Conservation (phyloP, 805 yeast species). For the Ogataea philodendri region DNA sequence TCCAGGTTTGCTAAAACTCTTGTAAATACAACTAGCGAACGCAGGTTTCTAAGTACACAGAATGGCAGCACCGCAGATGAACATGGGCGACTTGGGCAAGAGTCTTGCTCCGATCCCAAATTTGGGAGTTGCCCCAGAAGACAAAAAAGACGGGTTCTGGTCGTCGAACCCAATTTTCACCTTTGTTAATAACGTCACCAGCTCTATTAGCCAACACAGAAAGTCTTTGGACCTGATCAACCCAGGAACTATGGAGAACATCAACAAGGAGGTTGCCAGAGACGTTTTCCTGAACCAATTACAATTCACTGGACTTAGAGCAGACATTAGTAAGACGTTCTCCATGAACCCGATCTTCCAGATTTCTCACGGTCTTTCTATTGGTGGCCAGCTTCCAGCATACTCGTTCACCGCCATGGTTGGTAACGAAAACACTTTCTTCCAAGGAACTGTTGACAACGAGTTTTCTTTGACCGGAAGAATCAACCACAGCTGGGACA, state of each 20-base stretch:
- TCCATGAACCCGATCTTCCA: conserved; percentile 93
- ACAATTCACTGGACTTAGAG: conserved; percentile 92
- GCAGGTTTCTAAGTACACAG: conserved; percentile 11
- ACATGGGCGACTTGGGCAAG: conserved; percentile 60
- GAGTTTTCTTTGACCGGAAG: conserved; percentile 85
- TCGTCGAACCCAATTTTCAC: conserved; percentile 80
- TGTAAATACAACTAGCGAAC: conserved; percentile 3
- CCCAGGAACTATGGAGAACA: conserved; percentile 94
- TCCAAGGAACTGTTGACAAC: conserved; percentile 90
- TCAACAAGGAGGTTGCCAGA: conserved; percentile 88
- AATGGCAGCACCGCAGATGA: conserved; percentile 34
- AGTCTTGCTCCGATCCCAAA: conserved; percentile 57
- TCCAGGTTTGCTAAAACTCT: conserved; percentile 10
- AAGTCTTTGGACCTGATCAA: conserved; percentile 75
- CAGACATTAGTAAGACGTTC: conserved; percentile 91
- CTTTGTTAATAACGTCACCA: conserved; percentile 73
- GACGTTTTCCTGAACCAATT: conserved; percentile 89
- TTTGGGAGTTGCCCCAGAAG: conserved; percentile 47
- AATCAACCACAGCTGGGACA: conserved; percentile 87
- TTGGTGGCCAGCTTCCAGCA: conserved; percentile 86
- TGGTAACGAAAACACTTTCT: conserved; percentile 79
- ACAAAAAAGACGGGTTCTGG: conserved; percentile 63
- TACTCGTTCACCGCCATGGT: conserved; percentile 88
- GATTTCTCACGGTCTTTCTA: conserved; percentile 87
- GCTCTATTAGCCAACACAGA: conserved; percentile 72